Percentiles rank a stretch among this genome's conserved stretches.
phyloP scores from a whole-genome alignment of 148 eudicot genomes.

The Rhododendron mucronatum region DNA sequence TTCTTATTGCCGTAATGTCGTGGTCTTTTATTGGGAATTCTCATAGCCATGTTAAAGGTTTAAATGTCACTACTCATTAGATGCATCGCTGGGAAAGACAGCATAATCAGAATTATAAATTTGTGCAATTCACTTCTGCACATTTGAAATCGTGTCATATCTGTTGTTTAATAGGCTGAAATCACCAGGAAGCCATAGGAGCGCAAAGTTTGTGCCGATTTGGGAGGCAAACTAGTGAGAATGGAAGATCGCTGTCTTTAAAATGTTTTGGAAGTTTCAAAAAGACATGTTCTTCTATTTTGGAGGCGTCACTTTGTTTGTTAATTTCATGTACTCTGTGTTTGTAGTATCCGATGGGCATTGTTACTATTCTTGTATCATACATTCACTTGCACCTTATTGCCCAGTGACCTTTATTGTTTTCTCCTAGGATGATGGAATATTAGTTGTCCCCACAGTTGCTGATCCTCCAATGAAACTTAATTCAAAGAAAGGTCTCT shows the following conservation, averaged over 20 bases:
- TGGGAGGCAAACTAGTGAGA: constrained; percentile 7
- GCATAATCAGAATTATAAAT: background rate
- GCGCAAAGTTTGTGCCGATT: background rate
- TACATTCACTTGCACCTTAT: constrained; percentile 1
- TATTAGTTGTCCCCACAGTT: constrained; percentile 71
- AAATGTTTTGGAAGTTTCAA: background rate
- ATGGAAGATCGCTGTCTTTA: background rate
- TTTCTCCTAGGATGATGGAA: constrained; percentile 62
- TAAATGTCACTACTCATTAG: background rate
- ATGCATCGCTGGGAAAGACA: background rate
- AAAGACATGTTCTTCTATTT: background rate
- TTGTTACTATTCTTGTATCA: background rate
- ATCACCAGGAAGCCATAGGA: background rate
- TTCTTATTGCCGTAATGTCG: background rate
- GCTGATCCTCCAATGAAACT: constrained; percentile 67
- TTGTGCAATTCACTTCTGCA: background rate
- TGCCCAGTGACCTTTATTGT: constrained; percentile 4
- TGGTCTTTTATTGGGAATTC: background rate
- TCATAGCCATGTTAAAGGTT: background rate
- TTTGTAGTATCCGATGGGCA: background rate
- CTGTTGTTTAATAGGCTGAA: background rate
- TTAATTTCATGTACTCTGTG: background rate
- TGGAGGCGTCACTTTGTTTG: background rate
- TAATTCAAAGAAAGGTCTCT: constrained; percentile 37
- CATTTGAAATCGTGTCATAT: background rate